A percentile compares a stretch with the other conserved stretches of the same genome.
These are phyloP conservation scores for Emergomyces orientalis DNA, from an alignment of 2,329 filamentous ascomycete genomes.

Conservation along the genomic window DNA sequence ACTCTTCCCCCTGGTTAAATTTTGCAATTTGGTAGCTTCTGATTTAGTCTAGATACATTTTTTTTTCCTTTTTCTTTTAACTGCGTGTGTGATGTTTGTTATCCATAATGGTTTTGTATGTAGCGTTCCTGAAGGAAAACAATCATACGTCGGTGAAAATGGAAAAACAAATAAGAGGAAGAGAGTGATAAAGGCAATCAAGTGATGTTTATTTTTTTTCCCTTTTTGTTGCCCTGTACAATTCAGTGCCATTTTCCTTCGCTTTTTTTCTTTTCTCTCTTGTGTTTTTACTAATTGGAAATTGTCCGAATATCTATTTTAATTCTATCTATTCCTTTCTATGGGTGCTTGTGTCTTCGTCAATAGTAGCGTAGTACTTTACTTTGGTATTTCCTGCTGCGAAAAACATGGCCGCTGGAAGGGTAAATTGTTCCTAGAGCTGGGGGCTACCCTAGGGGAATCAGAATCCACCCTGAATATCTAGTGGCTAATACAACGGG, in stretches of 20 bases:
- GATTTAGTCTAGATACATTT: not conserved
- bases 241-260: not conserved
- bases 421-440: not conserved
- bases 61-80: not conserved
- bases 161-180: not conserved
- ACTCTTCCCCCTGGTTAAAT: conserved; percentile 78
- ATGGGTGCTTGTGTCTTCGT: not conserved
- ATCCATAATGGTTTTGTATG: not conserved
- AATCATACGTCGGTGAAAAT: not conserved
- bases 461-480: not conserved
- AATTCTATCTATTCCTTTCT: not conserved
- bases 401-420: not conserved
- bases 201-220: not conserved
- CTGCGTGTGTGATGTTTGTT: not conserved
- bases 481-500: not conserved
- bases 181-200: not conserved
- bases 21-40: not conserved
- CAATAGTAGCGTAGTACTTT: not conserved
- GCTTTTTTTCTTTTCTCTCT: not conserved
- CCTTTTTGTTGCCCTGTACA: not conserved
- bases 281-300: not conserved
- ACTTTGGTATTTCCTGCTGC: not conserved
- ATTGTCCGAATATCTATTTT: not conserved
- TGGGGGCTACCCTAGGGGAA: not conserved
- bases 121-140: conserved; percentile 5